phyloP scores from a whole-genome alignment of 2,329 filamentous ascomycete species.

The Colletotrichum endophyticum region DNA sequence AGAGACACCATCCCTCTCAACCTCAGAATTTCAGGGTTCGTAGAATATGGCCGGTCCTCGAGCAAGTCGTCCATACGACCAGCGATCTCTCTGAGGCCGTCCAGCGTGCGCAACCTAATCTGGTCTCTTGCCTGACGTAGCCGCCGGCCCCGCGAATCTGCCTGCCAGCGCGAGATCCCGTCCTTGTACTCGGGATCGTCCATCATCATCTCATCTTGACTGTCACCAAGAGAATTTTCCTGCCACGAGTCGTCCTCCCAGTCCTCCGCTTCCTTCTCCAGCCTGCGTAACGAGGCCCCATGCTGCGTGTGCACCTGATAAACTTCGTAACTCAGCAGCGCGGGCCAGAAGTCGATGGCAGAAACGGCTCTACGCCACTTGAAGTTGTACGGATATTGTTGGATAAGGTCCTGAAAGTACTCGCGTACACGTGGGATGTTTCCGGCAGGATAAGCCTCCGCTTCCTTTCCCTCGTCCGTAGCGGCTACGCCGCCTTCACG shows the following conservation, averaged over 20 bases:
- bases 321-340: constrained; percentile 81
- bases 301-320: constrained; percentile 73
- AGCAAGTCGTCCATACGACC: constrained; percentile 74
- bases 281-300: constrained; percentile 43
- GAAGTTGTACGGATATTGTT: constrained; percentile 76
- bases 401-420: constrained; percentile 81
- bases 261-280: constrained; percentile 36
- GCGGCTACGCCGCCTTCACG: constrained; percentile 47
- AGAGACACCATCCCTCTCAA: constrained; percentile 76
- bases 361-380: constrained; percentile 63
- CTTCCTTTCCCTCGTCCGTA: constrained; percentile 14
- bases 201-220: constrained; percentile 13
- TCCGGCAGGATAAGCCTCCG: constrained; percentile 31
- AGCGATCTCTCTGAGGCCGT: constrained; percentile 66
- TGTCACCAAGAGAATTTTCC: constrained; percentile 11
- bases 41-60: constrained; percentile 71
- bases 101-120: constrained; percentile 57
- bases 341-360: constrained; percentile 80
- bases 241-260: constrained; percentile 26
- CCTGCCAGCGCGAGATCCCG: constrained; percentile 13
- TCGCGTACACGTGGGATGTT: constrained; percentile 50
- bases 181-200: constrained; percentile 28
- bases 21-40: constrained; percentile 69
- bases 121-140: constrained; percentile 38
- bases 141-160: constrained; percentile 21